Evolutionary conservation across 2,329 filamentous ascomycete genomes (phyloP), one percentile per base, ranked within the genome.

Genomic region (Pseudogymnoascus sp.): DNA sequence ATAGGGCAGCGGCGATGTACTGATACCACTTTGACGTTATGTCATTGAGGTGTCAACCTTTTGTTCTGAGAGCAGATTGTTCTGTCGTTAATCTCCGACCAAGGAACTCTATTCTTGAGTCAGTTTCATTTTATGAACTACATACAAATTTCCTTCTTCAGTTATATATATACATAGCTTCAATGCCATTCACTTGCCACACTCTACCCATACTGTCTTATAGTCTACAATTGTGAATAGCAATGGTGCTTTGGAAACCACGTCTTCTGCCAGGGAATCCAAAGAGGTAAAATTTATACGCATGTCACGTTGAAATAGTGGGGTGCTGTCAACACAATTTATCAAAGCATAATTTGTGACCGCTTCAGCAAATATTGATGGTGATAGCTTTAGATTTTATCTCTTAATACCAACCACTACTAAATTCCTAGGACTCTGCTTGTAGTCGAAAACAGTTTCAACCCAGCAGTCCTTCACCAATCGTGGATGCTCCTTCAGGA

Each of bases 401-500:
- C 61, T 59, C 78, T 96, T 97, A 59, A 97, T 82, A 0, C 93
- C 94, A 31, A 97, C 92, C 3, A 99, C 89, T 1, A 96, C 93
- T 70, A 97, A 74, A 75, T 99, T 97, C 65, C 94, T 81, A 58
- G 94, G 94, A 73, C 92, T 96, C 71, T 89, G 76, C 38, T 77
- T 78, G 74, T 96, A 97, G 67, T 96, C 91, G 77, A 97, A 97
- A 4, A 97, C 92, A 0, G 89, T 81, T 77, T 97, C 91, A 4
- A 96, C 92, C 94, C 94, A 99, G 64, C 87, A 89, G 66, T 89
- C 82, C 66, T 83, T 78, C 48, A 92, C 86, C 5, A 87, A 77
- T 42, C 88, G 83, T 59, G 77, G 70, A 68, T 96, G 90, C 76
- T 99, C 93, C 63, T 80, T 83, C 67, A 99, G 78, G 76, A 88